A percentile compares a stretch with the other conserved stretches of the same genome.
phyloP scores from a whole-genome alignment of 2,329 filamentous ascomycete species.

The Shiraia bambusicola region DNA sequence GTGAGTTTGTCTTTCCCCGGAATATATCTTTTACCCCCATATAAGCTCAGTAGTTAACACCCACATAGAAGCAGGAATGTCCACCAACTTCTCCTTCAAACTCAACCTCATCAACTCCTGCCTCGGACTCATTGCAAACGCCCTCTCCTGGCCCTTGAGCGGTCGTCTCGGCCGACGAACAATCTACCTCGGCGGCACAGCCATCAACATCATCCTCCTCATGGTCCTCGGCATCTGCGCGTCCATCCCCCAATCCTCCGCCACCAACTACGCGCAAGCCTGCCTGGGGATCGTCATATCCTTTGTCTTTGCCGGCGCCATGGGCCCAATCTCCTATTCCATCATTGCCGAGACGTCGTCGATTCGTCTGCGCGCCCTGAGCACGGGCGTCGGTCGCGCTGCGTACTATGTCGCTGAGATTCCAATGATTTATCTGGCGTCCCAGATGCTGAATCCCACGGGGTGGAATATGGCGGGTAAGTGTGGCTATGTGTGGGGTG shows the following conservation, averaged over 20 bases:
- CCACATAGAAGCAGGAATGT: constrained; percentile 60
- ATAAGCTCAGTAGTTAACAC: constrained; percentile 21
- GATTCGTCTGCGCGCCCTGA: constrained; percentile 63
- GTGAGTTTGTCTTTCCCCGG: constrained; percentile 37
- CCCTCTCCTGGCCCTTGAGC: constrained; percentile 67
- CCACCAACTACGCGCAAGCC: constrained; percentile 58
- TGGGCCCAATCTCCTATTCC: constrained; percentile 65
- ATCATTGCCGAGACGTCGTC: constrained; percentile 67
- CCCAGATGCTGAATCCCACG: constrained; percentile 53
- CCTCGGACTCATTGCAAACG: constrained; percentile 62
- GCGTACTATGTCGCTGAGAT: constrained; percentile 65
- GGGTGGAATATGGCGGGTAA: constrained; percentile 42
- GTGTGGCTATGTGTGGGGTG: constrained; percentile 33
- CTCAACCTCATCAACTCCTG: constrained; percentile 65
- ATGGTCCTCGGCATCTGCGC: constrained; percentile 61
- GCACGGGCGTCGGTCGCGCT: constrained; percentile 63
- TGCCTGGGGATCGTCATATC: constrained; percentile 65
- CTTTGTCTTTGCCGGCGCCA: constrained; percentile 63
- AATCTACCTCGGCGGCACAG: constrained; percentile 63
- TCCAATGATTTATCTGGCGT: constrained; percentile 64
- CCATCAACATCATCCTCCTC: constrained; percentile 56
- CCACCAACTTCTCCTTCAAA: constrained; percentile 57
- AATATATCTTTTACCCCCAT: constrained; percentile 1
- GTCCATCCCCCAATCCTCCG: constrained; percentile 47
- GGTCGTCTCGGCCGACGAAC: constrained; percentile 62